Conservation (phyloP, 345 rosid genomes). For the Nasturtium officinale region DNA sequence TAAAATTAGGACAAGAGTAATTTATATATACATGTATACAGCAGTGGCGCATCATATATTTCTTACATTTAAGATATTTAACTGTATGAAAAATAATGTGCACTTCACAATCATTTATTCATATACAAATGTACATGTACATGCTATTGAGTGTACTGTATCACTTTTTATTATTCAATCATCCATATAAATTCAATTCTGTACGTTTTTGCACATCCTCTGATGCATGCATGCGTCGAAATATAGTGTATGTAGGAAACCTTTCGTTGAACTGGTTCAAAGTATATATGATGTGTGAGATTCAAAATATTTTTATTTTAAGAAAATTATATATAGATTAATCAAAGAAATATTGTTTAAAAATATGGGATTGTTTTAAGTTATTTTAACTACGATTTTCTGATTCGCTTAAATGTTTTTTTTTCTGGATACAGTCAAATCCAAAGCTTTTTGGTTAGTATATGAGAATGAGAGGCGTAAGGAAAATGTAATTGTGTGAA, state of each 20-base stretch:
- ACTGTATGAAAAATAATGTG: background rate
- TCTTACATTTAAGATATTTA: background rate
- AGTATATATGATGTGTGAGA: conserved; percentile 1
- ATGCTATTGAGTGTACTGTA: background rate
- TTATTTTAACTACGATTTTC: background rate
- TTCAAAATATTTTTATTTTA: background rate
- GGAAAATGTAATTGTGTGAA: too few relatives aligned
- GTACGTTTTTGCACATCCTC: background rate
- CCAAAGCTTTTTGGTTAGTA: background rate
- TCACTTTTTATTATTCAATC: background rate
- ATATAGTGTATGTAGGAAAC: background rate
- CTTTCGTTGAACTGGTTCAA: conserved; percentile 17
- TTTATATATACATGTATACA: background rate
- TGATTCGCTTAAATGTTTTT: background rate
- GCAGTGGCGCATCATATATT: background rate
- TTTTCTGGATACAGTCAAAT: background rate
- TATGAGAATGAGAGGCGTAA: background rate
- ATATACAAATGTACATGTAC: background rate
- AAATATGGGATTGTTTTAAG: background rate
- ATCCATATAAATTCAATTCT: background rate
- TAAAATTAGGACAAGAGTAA: too few relatives aligned
- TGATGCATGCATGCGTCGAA: conserved; percentile 1
- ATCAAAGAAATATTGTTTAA: background rate
- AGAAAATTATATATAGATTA: background rate
- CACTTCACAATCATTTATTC: background rate